phyloP scores from a whole-genome alignment of 2,329 filamentous ascomycete species.

The Botrytis byssoidea region DNA sequence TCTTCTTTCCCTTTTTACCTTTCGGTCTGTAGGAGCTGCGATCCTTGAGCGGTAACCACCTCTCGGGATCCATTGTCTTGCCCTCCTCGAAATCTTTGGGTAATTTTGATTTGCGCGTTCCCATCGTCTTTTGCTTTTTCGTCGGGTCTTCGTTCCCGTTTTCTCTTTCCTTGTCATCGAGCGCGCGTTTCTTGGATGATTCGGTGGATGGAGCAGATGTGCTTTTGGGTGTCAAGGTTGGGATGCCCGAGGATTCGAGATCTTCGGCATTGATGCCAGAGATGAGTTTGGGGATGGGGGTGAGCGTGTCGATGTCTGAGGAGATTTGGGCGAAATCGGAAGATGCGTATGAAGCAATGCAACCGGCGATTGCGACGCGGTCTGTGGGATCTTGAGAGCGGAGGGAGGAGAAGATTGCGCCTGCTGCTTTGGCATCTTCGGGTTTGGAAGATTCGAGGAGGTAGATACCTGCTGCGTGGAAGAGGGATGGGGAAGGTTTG shows the following conservation, averaged over 20 bases:
- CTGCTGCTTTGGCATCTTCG: slow-evolving; percentile 68
- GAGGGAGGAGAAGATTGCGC: slow-evolving; percentile 75
- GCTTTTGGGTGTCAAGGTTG: slow-evolving; percentile 41
- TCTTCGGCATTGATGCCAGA: slow-evolving; percentile 57
- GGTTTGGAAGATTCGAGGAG: slow-evolving; percentile 72
- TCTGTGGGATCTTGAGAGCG: slow-evolving; percentile 65
- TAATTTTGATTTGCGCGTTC: slow-evolving; percentile 56
- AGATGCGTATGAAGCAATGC: slow-evolving; percentile 78
- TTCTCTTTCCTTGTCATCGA: slow-evolving; percentile 40
- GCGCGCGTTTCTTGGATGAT: slow-evolving; percentile 50
- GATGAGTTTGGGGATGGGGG: slow-evolving; percentile 61
- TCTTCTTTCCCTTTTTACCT: slow-evolving; percentile 88
- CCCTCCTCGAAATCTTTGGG: slow-evolving; percentile 73
- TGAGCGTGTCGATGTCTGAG: slow-evolving; percentile 55
- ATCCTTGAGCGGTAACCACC: slow-evolving; percentile 90
- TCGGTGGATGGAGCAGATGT: slow-evolving; percentile 43
- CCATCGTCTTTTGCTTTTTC: slow-evolving; percentile 8
- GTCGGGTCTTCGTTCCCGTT: slow-evolving; percentile 54
- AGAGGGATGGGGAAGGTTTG: slow-evolving; percentile 60
- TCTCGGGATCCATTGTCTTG: slow-evolving; percentile 82
- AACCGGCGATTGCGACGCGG: slow-evolving; percentile 70
- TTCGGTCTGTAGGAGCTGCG: slow-evolving; percentile 86
- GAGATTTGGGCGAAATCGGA: slow-evolving; percentile 56
- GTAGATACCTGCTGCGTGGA: slow-evolving; percentile 78
- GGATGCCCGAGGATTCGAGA: slow-evolving; percentile 67